Percentiles rank a stretch among this genome's conserved stretches.
These are phyloP conservation scores for Ustilago crameri DNA, from an alignment of 1,284 basidiomycete species.

Conservation along the genomic window DNA sequence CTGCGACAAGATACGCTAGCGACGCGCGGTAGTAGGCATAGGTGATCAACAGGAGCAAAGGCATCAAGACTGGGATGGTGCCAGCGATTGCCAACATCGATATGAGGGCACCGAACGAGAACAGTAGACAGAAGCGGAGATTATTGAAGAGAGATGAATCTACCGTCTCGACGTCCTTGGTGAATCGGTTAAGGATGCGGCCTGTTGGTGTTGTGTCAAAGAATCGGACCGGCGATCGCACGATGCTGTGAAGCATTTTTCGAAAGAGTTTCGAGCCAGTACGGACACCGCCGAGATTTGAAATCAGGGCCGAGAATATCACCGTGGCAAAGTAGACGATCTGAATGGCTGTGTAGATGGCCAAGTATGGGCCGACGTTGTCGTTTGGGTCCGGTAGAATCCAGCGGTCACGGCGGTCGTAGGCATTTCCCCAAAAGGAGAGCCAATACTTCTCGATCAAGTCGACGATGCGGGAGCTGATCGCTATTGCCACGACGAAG, in stretches of 20 bases:
- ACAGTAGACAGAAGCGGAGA: conserved; percentile 20
- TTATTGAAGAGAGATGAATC: conserved; percentile 69
- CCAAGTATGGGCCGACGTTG: conserved; percentile 25
- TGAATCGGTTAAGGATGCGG: conserved; percentile 71
- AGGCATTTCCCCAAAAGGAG: conserved; percentile 38
- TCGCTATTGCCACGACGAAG: conserved; percentile 23
- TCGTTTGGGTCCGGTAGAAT: conserved; percentile 14
- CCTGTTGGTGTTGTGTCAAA: conserved; percentile 67
- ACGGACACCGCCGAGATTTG: conserved; percentile 6
- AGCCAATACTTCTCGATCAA: conserved; percentile 42
- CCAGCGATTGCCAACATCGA: conserved; percentile 52
- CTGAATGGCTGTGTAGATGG: conserved; percentile 15
- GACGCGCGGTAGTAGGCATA: conserved; percentile 70
- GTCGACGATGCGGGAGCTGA: conserved; percentile 22
- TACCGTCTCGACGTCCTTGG: conserved; percentile 71
- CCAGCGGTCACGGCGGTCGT: neutral
- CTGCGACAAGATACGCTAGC: conserved; percentile 70
- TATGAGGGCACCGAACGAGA: conserved; percentile 67
- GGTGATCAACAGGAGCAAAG: conserved; percentile 69
- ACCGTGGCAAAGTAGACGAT: conserved; percentile 1
- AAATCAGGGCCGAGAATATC: conserved; percentile 8
- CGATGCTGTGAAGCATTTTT: conserved; percentile 45
- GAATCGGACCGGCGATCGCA: conserved; percentile 57
- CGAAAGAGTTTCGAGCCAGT: conserved; percentile 53
- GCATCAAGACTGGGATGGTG: conserved; percentile 68